Evolutionary conservation across 2,329 filamentous ascomycete species (phyloP), one percentile per base, ranked within the genome.

Genomic region (Diplocarpon rosae): DNA sequence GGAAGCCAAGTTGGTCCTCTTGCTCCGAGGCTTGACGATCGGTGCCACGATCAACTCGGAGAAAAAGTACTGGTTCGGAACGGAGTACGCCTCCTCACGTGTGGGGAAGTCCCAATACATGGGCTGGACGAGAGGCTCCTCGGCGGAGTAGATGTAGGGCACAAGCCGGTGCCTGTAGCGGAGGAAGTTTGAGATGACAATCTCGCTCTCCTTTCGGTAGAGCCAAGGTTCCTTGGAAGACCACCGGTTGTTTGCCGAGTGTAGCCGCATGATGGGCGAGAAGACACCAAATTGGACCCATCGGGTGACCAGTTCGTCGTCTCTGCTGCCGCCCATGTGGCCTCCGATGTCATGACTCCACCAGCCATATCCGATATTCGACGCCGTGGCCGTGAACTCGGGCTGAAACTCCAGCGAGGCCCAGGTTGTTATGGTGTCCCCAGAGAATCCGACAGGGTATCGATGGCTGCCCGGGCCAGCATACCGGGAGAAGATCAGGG

Each of bases 301-400:
- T 14, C 78, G 68, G 1, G 71, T 68, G 1, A 69, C 66, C 7
- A 80, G 63, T 53, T 82, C 74, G 40, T 79, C 76, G 39, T 77
- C 73, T 5, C 71, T 69, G 32, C 61, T 62, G 3, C 78, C 78
- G 2, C 61, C 57, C 52, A 74, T 72, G 56, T 82, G 78, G 0
- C 78, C 78, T n/a, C 78, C 78, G 24, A 82, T 78, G 50, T 82
- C 78, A 57, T 82, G 77, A 39, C 72, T 77, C 78, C 78, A 82
- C 76, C 77, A 81, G 2, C 76, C 78, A 50, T 77, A 82, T 0
- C 78, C 78, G 47, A 82, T 78, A 58, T 83, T 82, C 9, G 75
- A 77, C 0, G 78, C 75, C 0, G 74, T 80, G 2, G 76, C 73
- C 0, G 78, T 83, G 54, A 82, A 82, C 54, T 82, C 76, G 6